Percentiles rank a stretch among this genome's conserved stretches.
Evolutionary conservation across 495 filamentous ascomycete genomes (phyloP).

Genomic region (Entonaema liquescens): DNA sequence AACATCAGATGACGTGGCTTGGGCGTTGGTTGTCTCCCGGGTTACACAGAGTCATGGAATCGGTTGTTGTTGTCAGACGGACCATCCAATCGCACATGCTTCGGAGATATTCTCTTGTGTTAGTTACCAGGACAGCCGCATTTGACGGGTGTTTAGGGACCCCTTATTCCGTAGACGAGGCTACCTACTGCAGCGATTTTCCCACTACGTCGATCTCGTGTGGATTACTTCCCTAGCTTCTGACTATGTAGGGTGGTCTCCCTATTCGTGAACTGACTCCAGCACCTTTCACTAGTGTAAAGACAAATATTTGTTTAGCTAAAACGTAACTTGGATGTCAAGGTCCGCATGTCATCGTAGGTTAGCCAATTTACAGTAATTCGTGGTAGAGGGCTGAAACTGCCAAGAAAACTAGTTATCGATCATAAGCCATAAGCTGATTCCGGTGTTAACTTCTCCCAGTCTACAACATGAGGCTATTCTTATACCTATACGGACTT

Average conservation of each 20-base stretch:
- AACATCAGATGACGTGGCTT: conserved; percentile 47
- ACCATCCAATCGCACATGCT: conserved; percentile 23
- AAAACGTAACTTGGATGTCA: background rate
- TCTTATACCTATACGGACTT: background rate
- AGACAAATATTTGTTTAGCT: background rate
- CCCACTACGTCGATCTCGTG: background rate
- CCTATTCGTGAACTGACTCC: background rate
- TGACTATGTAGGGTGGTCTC: background rate
- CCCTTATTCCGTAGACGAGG: background rate
- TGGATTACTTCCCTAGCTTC: background rate
- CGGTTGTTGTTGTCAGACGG: conserved; percentile 22
- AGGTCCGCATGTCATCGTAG: background rate
- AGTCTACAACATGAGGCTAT: background rate
- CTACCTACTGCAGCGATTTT: background rate
- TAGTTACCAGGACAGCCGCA: conserved; percentile 22
- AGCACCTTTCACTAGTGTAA: background rate
- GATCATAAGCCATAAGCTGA: background rate
- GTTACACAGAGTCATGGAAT: conserved; percentile 9
- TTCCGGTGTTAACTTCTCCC: conserved; percentile 1
- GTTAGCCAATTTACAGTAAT: background rate
- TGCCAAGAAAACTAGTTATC: conserved; percentile 28
- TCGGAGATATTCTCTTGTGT: conserved; percentile 20
- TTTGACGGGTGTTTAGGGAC: conserved; percentile 8
- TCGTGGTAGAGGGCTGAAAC: conserved; percentile 17
- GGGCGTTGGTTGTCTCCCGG: conserved; percentile 10